phyloP scores from a whole-genome alignment of 352 stramenopile genomes.

The Phytophthora sp. region DNA sequence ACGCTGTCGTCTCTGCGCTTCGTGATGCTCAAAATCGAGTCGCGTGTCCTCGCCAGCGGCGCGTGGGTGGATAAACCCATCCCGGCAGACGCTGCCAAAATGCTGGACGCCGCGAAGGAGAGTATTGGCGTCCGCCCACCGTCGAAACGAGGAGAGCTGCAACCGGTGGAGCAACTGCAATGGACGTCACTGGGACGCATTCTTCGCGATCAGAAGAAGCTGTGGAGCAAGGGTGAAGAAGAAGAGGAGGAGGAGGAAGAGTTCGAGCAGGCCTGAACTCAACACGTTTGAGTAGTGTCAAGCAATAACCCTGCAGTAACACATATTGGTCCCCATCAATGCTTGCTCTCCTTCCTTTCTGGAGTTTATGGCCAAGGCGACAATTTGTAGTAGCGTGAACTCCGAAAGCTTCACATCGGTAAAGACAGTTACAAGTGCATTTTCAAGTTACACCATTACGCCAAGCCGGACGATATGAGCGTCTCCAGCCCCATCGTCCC shows the following conservation, averaged over 20 bases:
- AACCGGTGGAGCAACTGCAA: constrained; percentile 17
- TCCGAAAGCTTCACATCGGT: too few species aligned
- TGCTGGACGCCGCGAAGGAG: constrained; percentile 25
- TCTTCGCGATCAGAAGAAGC: constrained; percentile 19
- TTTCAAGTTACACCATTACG: too few species aligned
- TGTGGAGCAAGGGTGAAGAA: not conserved
- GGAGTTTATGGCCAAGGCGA: too few species aligned
- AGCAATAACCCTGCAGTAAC: too few species aligned
- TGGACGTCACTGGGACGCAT: constrained; percentile 31
- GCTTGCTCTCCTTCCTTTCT: too few species aligned
- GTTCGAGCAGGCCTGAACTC: not conserved
- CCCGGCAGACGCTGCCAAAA: constrained; percentile 12
- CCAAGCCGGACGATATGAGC: not conserved
- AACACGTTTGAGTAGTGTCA: too few species aligned
- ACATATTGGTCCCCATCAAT: too few species aligned
- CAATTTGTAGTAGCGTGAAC: too few species aligned
- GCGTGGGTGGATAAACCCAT: constrained; percentile 27
- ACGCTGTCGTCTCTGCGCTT: constrained; percentile 23
- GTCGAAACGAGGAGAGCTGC: constrained; percentile 4
- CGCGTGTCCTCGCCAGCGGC: constrained; percentile 17
- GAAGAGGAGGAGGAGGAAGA: constrained; percentile 5
- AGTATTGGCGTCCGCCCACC: constrained; percentile 17
- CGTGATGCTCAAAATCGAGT: constrained; percentile 33
- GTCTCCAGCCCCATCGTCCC: not conserved
- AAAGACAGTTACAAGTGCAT: too few species aligned